Percentiles rank a stretch among this genome's conserved stretches.
Evolutionary conservation across 2,329 filamentous ascomycete species (phyloP).

Genomic region (Ophiostoma montium): DNA sequence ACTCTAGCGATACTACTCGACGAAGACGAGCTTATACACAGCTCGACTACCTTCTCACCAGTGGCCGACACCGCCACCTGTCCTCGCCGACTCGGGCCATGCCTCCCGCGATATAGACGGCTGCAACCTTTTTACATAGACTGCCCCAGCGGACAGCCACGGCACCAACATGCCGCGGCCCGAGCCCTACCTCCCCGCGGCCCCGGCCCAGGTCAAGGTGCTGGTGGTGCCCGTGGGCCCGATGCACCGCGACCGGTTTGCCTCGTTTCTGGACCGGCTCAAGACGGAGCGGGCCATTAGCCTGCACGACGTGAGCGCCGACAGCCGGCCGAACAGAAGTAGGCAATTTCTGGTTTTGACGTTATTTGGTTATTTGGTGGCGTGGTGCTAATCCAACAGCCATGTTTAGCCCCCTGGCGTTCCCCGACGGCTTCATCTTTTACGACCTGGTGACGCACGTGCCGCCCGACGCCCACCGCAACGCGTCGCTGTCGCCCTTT

Average conservation of each 20-base stretch:
- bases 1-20: too few relatives aligned
- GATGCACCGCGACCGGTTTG: slow-evolving; percentile 70
- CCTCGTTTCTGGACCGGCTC: slow-evolving; percentile 63
- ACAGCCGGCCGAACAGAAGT: slow-evolving; percentile 72
- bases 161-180: slow-evolving; percentile 19
- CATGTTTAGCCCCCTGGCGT: slow-evolving; percentile 86
- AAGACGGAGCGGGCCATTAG: slow-evolving; percentile 68
- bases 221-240: slow-evolving; percentile 76
- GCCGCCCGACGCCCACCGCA: slow-evolving; percentile 65
- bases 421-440: slow-evolving; percentile 71
- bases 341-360: slow-evolving; percentile 30
- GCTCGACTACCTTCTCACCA: not conserved
- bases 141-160: not conserved
- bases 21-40: not conserved
- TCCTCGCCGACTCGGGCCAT: slow-evolving; percentile 2
- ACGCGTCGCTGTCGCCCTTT: slow-evolving; percentile 72
- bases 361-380: slow-evolving; percentile 6
- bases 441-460: slow-evolving; percentile 76
- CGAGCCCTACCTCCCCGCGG: slow-evolving; percentile 80
- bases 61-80: not conserved
- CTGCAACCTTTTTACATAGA: not conserved
- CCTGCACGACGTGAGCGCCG: slow-evolving; percentile 73
- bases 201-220: slow-evolving; percentile 79
- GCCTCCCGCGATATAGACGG: slow-evolving; percentile 1
- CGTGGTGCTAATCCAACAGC: slow-evolving; percentile 49